Evolutionary conservation across 1,139 yeast genomes (phyloP).

Genomic region (Geotrichum phurueaensis): DNA sequence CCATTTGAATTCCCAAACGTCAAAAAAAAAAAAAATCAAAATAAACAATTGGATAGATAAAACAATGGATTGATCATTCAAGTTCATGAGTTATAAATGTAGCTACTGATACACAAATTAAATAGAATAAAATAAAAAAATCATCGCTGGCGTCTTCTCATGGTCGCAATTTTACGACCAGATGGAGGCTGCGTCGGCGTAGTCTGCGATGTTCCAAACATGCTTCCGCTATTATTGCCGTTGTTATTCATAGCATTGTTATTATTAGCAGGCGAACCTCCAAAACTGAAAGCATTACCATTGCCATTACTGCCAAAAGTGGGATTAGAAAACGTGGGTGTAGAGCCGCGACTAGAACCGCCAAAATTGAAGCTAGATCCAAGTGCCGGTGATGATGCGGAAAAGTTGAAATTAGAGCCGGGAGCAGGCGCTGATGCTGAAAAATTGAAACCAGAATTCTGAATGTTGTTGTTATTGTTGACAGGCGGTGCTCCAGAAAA

Average conservation of each 20-base stretch:
- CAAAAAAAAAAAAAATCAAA: neutral
- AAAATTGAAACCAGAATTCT: constrained; percentile 5
- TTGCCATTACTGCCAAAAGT: neutral
- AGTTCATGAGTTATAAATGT: neutral
- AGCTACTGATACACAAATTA: neutral
- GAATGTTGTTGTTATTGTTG: constrained; percentile 2
- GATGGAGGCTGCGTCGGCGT: constrained; percentile 5
- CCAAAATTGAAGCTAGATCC: constrained; percentile 3
- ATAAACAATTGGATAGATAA: neutral
- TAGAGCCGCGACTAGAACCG: neutral
- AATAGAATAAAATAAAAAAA: neutral
- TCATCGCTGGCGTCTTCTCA: constrained; percentile 13
- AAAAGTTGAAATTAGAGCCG: constrained; percentile 3
- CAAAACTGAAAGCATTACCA: neutral
- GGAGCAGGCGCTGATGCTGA: constrained; percentile 3
- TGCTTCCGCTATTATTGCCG: neutral
- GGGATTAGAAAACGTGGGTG: neutral
- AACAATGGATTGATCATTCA: neutral
- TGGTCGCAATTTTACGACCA: constrained; percentile 12
- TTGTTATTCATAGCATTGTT: neutral
- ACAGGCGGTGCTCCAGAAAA: neutral
- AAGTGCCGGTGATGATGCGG: neutral
- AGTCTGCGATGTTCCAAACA: neutral
- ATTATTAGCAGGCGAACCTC: neutral
- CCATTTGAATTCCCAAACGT: neutral